Evolutionary conservation across 2,329 filamentous ascomycete genomes (phyloP).

Genomic region (Colletotrichum simmondsii): DNA sequence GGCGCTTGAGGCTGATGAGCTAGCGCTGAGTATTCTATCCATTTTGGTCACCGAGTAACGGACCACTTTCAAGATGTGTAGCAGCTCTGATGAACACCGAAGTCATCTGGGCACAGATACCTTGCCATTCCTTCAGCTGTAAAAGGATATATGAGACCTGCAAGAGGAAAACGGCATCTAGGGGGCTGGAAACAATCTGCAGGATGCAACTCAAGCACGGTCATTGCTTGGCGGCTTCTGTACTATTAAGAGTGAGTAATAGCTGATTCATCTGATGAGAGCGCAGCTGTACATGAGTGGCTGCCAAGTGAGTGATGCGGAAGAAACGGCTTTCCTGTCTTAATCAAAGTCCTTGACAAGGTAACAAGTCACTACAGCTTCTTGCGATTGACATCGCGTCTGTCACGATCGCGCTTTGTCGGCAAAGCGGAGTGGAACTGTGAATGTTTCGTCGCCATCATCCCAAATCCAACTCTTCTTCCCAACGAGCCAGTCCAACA

Average conservation of each 20-base stretch:
- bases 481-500: neutral
- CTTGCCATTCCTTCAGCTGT: neutral
- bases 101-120: neutral
- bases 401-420: neutral
- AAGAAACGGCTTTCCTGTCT: neutral
- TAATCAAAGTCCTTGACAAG: neutral
- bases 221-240: neutral
- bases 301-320: neutral
- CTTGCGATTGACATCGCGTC: neutral
- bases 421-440: neutral
- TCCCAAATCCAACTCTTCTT: neutral
- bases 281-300: neutral
- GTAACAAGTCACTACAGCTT: too few species aligned
- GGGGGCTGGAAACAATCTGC: neutral
- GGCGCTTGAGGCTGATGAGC: neutral
- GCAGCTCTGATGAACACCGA: neutral
- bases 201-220: neutral
- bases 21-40: neutral
- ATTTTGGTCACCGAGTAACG: neutral
- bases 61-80: neutral
- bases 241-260: neutral
- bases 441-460: neutral
- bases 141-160: neutral
- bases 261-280: constrained; percentile 7
- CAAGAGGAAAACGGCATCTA: neutral